phyloP scores from a whole-genome alignment of 164 flowering plant species.

The Pachysandra terminalis region DNA sequence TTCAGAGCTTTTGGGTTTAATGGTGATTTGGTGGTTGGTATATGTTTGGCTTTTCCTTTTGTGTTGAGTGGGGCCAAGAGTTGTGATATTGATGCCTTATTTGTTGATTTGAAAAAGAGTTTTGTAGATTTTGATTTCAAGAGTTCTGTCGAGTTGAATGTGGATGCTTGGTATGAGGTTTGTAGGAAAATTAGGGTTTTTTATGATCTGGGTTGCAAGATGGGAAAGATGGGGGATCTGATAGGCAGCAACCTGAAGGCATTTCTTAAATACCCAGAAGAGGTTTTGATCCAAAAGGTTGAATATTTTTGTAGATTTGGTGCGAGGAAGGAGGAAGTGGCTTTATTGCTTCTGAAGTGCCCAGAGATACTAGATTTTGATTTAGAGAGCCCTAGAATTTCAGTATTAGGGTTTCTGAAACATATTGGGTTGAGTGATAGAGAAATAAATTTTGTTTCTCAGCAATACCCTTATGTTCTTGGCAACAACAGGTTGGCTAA shows the following conservation, averaged over 20 bases:
- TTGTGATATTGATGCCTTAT: conserved; percentile 31
- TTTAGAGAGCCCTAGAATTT: conserved; percentile 34
- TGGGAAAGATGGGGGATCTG: conserved; percentile 45
- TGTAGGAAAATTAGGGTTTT: conserved; percentile 63
- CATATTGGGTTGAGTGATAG: conserved; percentile 42
- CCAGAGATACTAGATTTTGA: conserved; percentile 53
- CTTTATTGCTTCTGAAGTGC: conserved; percentile 38
- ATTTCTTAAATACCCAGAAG: conserved; percentile 44
- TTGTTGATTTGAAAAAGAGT: conserved; percentile 47
- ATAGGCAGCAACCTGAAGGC: conserved; percentile 32
- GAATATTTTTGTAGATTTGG: conserved; percentile 51
- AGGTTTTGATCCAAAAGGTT: conserved; percentile 40
- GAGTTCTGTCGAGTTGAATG: conserved; percentile 38
- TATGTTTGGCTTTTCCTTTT: conserved; percentile 62
- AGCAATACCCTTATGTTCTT: conserved; percentile 41
- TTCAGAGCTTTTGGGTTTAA: conserved; percentile 42
- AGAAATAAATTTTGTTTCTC: conserved; percentile 24
- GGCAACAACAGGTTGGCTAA: conserved; percentile 58
- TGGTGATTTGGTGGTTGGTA: conserved; percentile 34
- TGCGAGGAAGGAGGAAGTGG: conserved; percentile 33
- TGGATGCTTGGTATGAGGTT: conserved; percentile 48
- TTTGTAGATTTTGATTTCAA: conserved; percentile 40
- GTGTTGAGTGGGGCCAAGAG: conserved; percentile 32
- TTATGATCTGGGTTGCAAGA: conserved; percentile 55
- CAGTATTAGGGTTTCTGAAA: conserved; percentile 39